Evolutionary conservation across 257 asterid genomes (phyloP).

Genomic region (Ilex asprella): DNA sequence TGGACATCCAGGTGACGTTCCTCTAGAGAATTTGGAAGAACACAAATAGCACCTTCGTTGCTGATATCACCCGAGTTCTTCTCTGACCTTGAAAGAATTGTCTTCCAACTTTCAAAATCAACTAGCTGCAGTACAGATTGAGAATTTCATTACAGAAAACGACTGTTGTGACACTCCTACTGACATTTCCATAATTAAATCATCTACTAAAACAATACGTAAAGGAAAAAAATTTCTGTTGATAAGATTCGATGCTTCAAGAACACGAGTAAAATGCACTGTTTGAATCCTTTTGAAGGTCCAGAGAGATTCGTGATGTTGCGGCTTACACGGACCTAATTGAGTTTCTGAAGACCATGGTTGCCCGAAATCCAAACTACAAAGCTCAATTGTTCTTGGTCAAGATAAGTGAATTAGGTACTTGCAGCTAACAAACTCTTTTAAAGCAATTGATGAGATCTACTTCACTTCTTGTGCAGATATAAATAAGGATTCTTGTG

Average conservation of each 20-base stretch:
- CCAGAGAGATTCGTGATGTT: too few relatives aligned
- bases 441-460: too few relatives aligned
- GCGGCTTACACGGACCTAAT: too few relatives aligned
- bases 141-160: slow-evolving; percentile 1
- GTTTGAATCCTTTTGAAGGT: too few relatives aligned
- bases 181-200: too few relatives aligned
- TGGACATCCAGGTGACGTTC: slow-evolving; percentile 58
- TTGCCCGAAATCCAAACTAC: too few relatives aligned
- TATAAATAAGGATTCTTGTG: not conserved
- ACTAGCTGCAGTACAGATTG: slow-evolving; percentile 53
- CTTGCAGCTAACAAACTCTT: too few relatives aligned
- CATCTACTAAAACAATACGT: not conserved
- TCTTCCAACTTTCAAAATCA: slow-evolving; percentile 92
- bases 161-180: not conserved
- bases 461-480: too few relatives aligned
- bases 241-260: not conserved
- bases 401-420: too few relatives aligned
- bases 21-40: slow-evolving; percentile 70
- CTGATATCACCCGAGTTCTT: slow-evolving; percentile 70
- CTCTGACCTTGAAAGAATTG: slow-evolving; percentile 69
- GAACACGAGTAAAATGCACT: too few relatives aligned
- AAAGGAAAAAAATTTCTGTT: not conserved
- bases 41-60: slow-evolving; percentile 73
- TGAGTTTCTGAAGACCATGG: too few relatives aligned
- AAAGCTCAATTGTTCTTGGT: too few relatives aligned